Evolutionary conservation across 345 rosid species (phyloP), one percentile per base, ranked within the genome.

Genomic region (Sapria himalayana): DNA sequence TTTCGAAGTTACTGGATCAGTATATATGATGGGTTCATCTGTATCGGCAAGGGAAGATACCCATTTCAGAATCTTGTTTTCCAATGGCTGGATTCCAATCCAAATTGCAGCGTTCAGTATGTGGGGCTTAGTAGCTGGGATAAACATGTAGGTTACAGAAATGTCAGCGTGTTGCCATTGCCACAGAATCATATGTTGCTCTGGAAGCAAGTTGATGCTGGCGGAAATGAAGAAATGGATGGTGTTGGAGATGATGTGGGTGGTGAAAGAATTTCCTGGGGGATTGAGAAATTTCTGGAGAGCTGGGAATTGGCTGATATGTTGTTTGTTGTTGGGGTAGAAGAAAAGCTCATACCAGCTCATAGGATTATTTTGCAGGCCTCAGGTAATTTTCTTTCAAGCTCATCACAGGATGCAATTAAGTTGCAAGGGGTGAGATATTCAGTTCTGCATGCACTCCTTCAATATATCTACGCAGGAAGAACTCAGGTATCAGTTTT

Each of bases 51-150:
- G 54, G 99, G 95, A 37, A 69, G 81, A 29, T 89, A 89, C 65
- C 99, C 99, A 37, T 84, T 89, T 61, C 95, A 80, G 70, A 89
- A 84, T 71, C 63, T 74, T 54, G 73, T 77, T 44, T 77, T 80
- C 52, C 73, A 69, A 61, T 89, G 99, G 99, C 67, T 74, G 13
- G 92, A 84, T 71, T 55, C 84, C 0, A 77, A 66, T 47, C 95
- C 99, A 1, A 89, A 84, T 37, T 74, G 79, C 45, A 74, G 34
- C 49, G 81, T 84, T 6, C 78, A 51, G 63, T 84, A 82, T 58
- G 78, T 89, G 37, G 95, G 99, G 19, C 60, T 79, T 25, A 79
- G 95, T 42, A 82, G 95, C 55, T 89, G 98, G 98, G 93, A 84
- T 43, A 79, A 64, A 55, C 99, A 89, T 63, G 99, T 84, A 22